phyloP scores from a whole-genome alignment of 371 early-diverging fungal genomes.

The Lichtheimia ramosa region DNA sequence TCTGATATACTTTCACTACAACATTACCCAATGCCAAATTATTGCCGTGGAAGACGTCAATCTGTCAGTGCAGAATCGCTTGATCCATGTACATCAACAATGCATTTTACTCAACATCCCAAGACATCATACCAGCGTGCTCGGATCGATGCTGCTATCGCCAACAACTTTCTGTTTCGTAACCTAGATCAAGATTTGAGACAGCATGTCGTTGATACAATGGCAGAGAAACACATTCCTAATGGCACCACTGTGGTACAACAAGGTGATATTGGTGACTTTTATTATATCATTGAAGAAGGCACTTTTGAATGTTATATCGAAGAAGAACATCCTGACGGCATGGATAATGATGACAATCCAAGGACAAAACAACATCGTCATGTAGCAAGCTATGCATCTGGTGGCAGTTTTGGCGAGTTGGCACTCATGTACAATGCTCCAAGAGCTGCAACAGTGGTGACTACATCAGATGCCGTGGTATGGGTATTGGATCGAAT shows the following conservation, averaged over 20 bases:
- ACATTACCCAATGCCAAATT: too few species aligned
- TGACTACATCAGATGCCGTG: constrained; percentile 60
- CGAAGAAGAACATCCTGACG: constrained; percentile 44
- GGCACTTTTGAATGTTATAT: constrained; percentile 94
- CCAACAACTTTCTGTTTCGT: constrained; percentile 89
- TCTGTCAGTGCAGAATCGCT: constrained; percentile 96
- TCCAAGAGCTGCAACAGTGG: constrained; percentile 85
- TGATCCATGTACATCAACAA: constrained; percentile 72
- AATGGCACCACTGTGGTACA: constrained; percentile 79
- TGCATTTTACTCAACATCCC: constrained; percentile 62
- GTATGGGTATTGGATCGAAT: constrained; percentile 85
- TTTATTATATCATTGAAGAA: constrained; percentile 95
- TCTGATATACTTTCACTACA: too few species aligned
- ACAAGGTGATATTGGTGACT: constrained; percentile 96
- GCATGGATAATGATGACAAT: too few species aligned
- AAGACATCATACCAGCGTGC: constrained; percentile 84
- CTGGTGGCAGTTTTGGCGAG: constrained; percentile 84
- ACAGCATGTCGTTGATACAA: constrained; percentile 91
- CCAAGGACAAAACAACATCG: too few species aligned
- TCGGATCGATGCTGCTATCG: constrained; percentile 79
- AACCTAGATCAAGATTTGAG: constrained; percentile 94
- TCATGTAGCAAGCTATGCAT: constrained; percentile 57
- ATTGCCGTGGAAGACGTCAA: constrained; percentile 62
- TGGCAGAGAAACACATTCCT: constrained; percentile 84
- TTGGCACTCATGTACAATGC: constrained; percentile 90